A percentile compares a stretch with the other conserved stretches of the same genome.
phyloP scores from a whole-genome alignment of 2,329 filamentous ascomycete species.

The Alternaria sp. region DNA sequence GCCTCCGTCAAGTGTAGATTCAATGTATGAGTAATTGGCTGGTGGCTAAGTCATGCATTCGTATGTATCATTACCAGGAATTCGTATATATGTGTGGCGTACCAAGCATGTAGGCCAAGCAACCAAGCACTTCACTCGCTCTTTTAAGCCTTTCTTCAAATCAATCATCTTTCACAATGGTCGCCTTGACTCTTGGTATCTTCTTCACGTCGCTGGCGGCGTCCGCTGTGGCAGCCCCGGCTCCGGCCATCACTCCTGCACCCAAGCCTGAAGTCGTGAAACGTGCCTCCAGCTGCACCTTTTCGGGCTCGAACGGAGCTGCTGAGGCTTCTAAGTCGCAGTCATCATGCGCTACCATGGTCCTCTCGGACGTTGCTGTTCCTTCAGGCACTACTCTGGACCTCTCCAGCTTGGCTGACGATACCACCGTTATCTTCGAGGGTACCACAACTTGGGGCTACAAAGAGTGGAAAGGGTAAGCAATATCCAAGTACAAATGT shows the following conservation, averaged over 20 bases:
- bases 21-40: neutral
- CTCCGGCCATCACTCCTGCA: slow-evolving; percentile 29
- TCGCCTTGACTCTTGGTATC: slow-evolving; percentile 20
- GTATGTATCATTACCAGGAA: neutral
- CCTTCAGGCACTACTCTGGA: slow-evolving; percentile 65
- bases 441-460: slow-evolving; percentile 71
- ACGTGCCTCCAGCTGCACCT: slow-evolving; percentile 56
- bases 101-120: slow-evolving; percentile 23
- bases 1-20: neutral
- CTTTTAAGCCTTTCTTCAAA: slow-evolving; percentile 8
- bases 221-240: slow-evolving; percentile 28
- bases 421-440: slow-evolving; percentile 65
- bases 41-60: neutral
- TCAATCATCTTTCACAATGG: slow-evolving; percentile 16
- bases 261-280: slow-evolving; percentile 20
- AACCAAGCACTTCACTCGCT: slow-evolving; percentile 11
- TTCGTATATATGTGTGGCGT: slow-evolving; percentile 11
- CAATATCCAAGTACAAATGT: neutral
- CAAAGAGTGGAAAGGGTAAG: slow-evolving; percentile 64
- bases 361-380: slow-evolving; percentile 61
- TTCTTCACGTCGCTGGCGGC: slow-evolving; percentile 25
- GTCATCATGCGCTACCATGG: slow-evolving; percentile 60
- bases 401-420: slow-evolving; percentile 58
- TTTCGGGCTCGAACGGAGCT: slow-evolving; percentile 54
- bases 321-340: slow-evolving; percentile 56